Base-by-base conservation (phyloP, 257 asterid genomes). In the Petunia axillaris region DNA sequence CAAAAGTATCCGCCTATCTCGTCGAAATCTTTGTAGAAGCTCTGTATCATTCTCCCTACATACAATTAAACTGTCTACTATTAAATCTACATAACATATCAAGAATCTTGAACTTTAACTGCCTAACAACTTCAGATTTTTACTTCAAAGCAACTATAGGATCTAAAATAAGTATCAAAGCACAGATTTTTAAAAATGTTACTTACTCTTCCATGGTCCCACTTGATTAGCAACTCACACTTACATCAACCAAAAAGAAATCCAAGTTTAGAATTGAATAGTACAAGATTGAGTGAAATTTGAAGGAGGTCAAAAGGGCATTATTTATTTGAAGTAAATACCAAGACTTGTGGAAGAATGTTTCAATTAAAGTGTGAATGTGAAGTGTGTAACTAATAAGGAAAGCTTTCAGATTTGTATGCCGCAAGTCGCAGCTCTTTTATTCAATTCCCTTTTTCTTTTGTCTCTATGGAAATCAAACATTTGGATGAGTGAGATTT, bases 21-120 rank as follows among this genome's bases (percentile, higher is more conserved):
- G 89, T 54, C 99, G 90, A 80, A 88, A 95, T 73, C 98, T 89
- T 87, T 95, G 99, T 87, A 93, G 81, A 43, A 92, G 90, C 77
- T 92, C 97, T 6, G 90, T 84, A 67, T 88, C 91, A 71, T 86
- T 89, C 84, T 91, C 98, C 93, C 99, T 95, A 80, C 11, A 85
- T 2, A 58, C n/a, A 57, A 3, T 57, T 50, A 71, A 71, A 70
- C 35, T 68, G n/a, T 70, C 41, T 70, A 70, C 41, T 13, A 25
- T 1, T 15, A 25, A 35, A 50, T 48, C 40, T 25, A 16, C 60
- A 2, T 25, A 5, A 16, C 36, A 44, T n/a, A 44, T n/a, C 75
- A 44, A 70, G 76, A 46, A 70, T 46, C 58, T 9, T 70, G 16
- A 15, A 10, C 16, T 41, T 46, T 25, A 35, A 35, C 59, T 70